Evolutionary conservation across 139 green algal genomes (phyloP).

Genomic region (Micractinium sp.): DNA sequence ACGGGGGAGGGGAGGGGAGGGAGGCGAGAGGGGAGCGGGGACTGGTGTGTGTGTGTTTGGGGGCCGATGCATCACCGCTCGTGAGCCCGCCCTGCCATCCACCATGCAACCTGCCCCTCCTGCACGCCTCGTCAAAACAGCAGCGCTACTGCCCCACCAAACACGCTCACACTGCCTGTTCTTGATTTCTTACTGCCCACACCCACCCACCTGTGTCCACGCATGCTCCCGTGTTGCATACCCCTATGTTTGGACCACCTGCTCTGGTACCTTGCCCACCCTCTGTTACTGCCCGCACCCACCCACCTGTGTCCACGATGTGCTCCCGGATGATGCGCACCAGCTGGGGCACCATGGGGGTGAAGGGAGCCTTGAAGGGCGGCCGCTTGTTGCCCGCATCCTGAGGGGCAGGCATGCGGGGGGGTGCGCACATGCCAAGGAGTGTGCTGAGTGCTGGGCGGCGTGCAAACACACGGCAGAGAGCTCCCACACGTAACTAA

Average conservation of each 20-base stretch:
- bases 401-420: background rate
- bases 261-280: too few species aligned
- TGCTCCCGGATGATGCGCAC: constrained; percentile 45
- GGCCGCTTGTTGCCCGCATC: constrained; percentile 34
- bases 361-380: constrained; percentile 61
- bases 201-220: constrained; percentile 34
- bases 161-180: too few species aligned
- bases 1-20: background rate
- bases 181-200: too few species aligned
- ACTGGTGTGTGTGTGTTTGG: background rate
- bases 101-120: background rate
- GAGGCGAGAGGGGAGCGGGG: background rate
- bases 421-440: background rate
- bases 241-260: too few species aligned
- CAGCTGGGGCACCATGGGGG: constrained; percentile 48
- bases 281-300: too few species aligned
- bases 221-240: constrained; percentile 3
- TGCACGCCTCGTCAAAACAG: background rate
- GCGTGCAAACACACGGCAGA: background rate
- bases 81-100: too few species aligned
- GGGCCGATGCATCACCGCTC: background rate
- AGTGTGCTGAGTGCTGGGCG: background rate
- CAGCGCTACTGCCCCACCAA: too few species aligned
- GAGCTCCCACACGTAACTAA: background rate
- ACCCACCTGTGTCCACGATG: constrained; percentile 45